Evolutionary conservation across 768 basidiomycete species (phyloP).

Genomic region (Leccinum arenicola): DNA sequence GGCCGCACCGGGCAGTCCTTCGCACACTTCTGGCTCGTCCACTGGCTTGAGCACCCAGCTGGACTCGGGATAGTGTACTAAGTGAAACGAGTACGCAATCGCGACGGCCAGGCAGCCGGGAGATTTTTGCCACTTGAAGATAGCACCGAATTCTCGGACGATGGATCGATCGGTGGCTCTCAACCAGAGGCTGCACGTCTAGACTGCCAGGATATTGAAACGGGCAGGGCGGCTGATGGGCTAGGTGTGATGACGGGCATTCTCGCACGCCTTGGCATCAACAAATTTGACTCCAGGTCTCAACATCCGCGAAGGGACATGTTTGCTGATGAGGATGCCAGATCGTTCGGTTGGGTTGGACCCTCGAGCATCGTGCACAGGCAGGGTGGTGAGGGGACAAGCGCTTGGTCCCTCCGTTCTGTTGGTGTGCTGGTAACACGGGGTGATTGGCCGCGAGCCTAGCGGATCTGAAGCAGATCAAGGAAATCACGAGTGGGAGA

Average conservation of each 20-base stretch:
- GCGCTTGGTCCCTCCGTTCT: slow-evolving; percentile 54
- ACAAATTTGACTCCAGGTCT: slow-evolving; percentile 7
- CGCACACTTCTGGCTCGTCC: slow-evolving; percentile 11
- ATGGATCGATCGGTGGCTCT: slow-evolving; percentile 5
- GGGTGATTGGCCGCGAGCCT: slow-evolving; percentile 28
- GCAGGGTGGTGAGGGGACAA: slow-evolving; percentile 41
- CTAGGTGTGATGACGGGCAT: slow-evolving; percentile 12
- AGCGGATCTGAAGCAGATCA: slow-evolving; percentile 20
- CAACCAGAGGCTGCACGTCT: slow-evolving; percentile 5
- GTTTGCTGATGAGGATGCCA: slow-evolving; percentile 73
- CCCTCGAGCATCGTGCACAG: slow-evolving; percentile 22
- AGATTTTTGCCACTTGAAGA: slow-evolving; percentile 22
- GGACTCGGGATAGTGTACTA: slow-evolving; percentile 44
- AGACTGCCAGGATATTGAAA: slow-evolving; percentile 5
- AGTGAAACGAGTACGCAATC: slow-evolving; percentile 33
- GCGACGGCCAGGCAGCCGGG: background rate
- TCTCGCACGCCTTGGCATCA: slow-evolving; percentile 24
- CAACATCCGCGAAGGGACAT: slow-evolving; percentile 55
- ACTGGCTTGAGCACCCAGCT: slow-evolving; percentile 25
- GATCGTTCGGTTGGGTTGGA: slow-evolving; percentile 38
- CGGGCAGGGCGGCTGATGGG: background rate
- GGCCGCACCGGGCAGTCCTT: slow-evolving; percentile 12
- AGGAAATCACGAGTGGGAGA: slow-evolving; percentile 22
- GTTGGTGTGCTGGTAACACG: slow-evolving; percentile 27
- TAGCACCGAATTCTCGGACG: slow-evolving; percentile 16